phyloP scores from a whole-genome alignment of 2,329 filamentous ascomycete genomes.

The Cryphonectria naterciae region DNA sequence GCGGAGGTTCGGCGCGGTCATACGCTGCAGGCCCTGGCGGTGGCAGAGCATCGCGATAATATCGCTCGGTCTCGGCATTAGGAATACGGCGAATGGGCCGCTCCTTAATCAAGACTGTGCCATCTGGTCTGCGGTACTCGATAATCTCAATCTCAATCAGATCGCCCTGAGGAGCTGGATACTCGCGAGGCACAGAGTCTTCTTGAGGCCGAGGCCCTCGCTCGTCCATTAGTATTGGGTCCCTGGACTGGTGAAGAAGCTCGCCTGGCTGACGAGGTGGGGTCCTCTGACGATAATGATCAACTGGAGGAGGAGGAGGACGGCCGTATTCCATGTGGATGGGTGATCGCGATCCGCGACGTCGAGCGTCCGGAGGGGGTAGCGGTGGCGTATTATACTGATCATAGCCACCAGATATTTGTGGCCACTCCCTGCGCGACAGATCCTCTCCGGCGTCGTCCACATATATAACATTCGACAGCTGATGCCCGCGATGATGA shows the following conservation, averaged over 20 bases:
- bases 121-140: slow-evolving; percentile 48
- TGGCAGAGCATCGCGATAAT: slow-evolving; percentile 24
- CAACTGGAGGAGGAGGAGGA: slow-evolving; percentile 32
- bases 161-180: slow-evolving; percentile 25
- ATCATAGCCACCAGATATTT: slow-evolving; percentile 27
- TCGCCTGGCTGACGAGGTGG: slow-evolving; percentile 34
- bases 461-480: slow-evolving; percentile 26
- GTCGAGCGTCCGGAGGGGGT: slow-evolving; percentile 28
- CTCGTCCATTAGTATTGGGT: slow-evolving; percentile 34
- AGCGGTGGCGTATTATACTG: slow-evolving; percentile 29
- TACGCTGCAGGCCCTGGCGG: slow-evolving; percentile 25
- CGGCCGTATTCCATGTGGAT: slow-evolving; percentile 38
- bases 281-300: slow-evolving; percentile 39
- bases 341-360: slow-evolving; percentile 40
- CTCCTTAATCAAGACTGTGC: slow-evolving; percentile 50
- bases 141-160: slow-evolving; percentile 51
- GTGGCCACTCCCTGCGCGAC: slow-evolving; percentile 24
- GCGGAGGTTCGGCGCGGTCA: slow-evolving; percentile 14
- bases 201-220: slow-evolving; percentile 33
- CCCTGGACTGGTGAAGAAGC: slow-evolving; percentile 37
- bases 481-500: slow-evolving; percentile 21
- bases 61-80: slow-evolving; percentile 37
- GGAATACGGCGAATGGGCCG: slow-evolving; percentile 42
- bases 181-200: slow-evolving; percentile 18
- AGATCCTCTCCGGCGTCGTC: slow-evolving; percentile 18